Evolutionary conservation across 2,329 filamentous ascomycete species (phyloP), one percentile per base, ranked within the genome.

Genomic region (Phyllosticta citrichinensis): DNA sequence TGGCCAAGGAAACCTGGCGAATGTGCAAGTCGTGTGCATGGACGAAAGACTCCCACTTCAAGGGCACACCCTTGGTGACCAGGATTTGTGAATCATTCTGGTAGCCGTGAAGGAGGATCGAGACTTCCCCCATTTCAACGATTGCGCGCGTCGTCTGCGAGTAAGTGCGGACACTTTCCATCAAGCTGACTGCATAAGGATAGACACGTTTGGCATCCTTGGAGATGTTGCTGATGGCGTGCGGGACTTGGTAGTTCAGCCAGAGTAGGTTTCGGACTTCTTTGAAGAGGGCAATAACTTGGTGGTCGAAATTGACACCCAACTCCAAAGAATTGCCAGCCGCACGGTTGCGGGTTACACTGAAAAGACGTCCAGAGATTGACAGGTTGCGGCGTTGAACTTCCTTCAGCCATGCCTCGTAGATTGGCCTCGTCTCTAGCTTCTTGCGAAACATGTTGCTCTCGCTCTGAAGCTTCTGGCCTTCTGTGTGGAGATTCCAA

Each of bases 121-220:
- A 85, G 62, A 97, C 91, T 66, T 93, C 89, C 11, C 87, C 83
- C 89, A 99, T 93, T 60, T 88, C 84, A 19, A 85, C 80, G 63
- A 99, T 95, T 57, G 89, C 85, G 30, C 91, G 86, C 67, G 88
- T 87, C 0, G 91, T 97, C 74, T 97, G 93, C 1, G 91, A 84
- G 65, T 96, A 87, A 0, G 91, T 97, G 62, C 92, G 85, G n/a
- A 97, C 91, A 69, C 91, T 97, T 76, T 99, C 94, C 91, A 99
- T 99, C 66, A 99, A 77, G 70, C 92, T 97, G 65, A 99, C 92
- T 24, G 95, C 94, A 70, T 95, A 99, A 0, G 94, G 94, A 68
- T 99, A 99, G 3, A 99, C 94, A 58, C 94, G 85, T 76, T 97
- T 96, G n/a, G 94, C 95, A 72, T 99, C 94, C 74, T 97, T 99